These are phyloP conservation scores for Phialophora verrucosa DNA, from an alignment of 2,329 filamentous ascomycete species.

Conservation along the genomic window DNA sequence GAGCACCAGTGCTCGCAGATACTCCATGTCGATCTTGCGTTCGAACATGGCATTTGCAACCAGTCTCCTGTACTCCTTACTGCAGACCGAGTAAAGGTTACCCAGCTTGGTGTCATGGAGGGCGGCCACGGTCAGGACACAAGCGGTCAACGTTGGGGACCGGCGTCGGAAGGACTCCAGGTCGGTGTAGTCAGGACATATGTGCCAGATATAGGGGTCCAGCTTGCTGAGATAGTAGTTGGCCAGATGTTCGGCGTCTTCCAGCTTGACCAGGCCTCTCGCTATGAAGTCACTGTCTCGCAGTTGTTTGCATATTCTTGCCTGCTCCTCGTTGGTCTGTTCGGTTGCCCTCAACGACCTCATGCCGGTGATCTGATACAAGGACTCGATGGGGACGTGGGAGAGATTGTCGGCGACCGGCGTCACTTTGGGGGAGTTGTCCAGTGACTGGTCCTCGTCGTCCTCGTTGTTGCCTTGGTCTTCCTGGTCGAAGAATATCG, in stretches of 20 bases:
- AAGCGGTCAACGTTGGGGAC: constrained; percentile 58
- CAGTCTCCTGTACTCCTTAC: constrained; percentile 58
- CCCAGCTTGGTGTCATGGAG: constrained; percentile 52
- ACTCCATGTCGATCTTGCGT: constrained; percentile 57
- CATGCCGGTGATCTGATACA: constrained; percentile 46
- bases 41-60: constrained; percentile 61
- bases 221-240: constrained; percentile 52
- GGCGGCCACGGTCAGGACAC: constrained; percentile 55
- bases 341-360: constrained; percentile 42
- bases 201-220: constrained; percentile 56
- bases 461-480: constrained; percentile 53
- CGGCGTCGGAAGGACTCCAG: constrained; percentile 54
- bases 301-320: constrained; percentile 45
- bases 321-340: constrained; percentile 41
- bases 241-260: constrained; percentile 52
- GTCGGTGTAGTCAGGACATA: constrained; percentile 55
- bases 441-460: constrained; percentile 50
- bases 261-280: constrained; percentile 52
- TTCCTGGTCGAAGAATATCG: constrained; percentile 44
- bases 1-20: constrained; percentile 60
- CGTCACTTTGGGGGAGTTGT: constrained; percentile 45
- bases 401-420: constrained; percentile 41
- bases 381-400: constrained; percentile 47
- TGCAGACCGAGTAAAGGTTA: constrained; percentile 48
- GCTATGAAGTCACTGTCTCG: constrained; percentile 57